These are phyloP conservation scores for Peniophora sp. DNA, from an alignment of 1,284 basidiomycete genomes.

Conservation along the genomic window DNA sequence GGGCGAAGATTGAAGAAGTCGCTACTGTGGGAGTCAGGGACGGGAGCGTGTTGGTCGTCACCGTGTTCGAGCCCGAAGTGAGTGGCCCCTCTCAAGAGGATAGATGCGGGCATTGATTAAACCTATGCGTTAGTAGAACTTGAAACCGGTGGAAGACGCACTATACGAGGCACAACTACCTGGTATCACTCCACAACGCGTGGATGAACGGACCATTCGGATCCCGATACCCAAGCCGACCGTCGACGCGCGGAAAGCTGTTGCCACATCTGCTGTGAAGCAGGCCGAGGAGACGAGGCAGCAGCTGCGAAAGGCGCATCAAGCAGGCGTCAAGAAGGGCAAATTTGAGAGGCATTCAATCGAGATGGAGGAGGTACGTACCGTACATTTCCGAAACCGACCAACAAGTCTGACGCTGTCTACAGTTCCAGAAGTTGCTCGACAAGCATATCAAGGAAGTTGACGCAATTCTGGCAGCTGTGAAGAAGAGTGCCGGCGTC, in stretches of 20 bases:
- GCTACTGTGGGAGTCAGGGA: constrained; percentile 74
- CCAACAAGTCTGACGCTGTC: neutral
- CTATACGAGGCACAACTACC: constrained; percentile 67
- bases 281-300: constrained; percentile 69
- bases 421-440: constrained; percentile 63
- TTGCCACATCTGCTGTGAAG: constrained; percentile 45
- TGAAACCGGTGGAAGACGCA: constrained; percentile 65
- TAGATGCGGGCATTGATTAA: neutral
- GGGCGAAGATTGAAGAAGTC: constrained; percentile 50
- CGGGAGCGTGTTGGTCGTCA: constrained; percentile 61
- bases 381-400: neutral
- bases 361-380: constrained; percentile 54
- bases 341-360: constrained; percentile 59
- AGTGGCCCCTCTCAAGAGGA: constrained; percentile 19
- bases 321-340: constrained; percentile 57
- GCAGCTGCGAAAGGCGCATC: constrained; percentile 62
- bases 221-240: constrained; percentile 76
- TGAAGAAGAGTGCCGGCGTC: constrained; percentile 52
- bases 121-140: constrained; percentile 41
- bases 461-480: constrained; percentile 51
- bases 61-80: constrained; percentile 68
- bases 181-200: constrained; percentile 58
- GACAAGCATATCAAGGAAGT: constrained; percentile 55
- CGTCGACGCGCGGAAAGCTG: constrained; percentile 53
- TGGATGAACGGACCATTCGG: constrained; percentile 62